Conservation (phyloP, 805 yeast species). For the Scheffersomyces coipomensis region DNA sequence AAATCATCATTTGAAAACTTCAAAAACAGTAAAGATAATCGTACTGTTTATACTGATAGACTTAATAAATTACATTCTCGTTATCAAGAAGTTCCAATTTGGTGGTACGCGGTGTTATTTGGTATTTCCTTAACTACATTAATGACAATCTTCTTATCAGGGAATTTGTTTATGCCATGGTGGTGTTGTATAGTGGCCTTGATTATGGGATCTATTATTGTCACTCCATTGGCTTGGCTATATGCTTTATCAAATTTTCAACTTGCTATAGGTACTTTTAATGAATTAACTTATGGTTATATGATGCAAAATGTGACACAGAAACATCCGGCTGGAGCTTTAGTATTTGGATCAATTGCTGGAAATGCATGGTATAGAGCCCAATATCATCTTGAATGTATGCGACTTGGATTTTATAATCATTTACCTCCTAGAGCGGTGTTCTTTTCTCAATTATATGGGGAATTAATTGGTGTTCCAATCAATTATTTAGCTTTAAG, state of each 20-base stretch:
- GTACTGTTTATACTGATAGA: conserved; percentile 35
- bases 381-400: conserved; percentile 28
- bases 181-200: conserved; percentile 46
- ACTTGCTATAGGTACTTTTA: conserved; percentile 51
- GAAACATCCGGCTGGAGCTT: conserved; percentile 47
- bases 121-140: conserved; percentile 31
- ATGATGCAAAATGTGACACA: conserved; percentile 35
- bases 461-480: conserved; percentile 53
- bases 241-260: conserved; percentile 53
- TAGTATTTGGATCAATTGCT: conserved; percentile 50
- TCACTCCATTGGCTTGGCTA: conserved; percentile 48
- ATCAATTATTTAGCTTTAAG: conserved; percentile 47
- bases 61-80: conserved; percentile 38
- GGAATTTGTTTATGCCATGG: conserved; percentile 40
- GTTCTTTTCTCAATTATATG: conserved; percentile 51
- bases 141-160: conserved; percentile 29
- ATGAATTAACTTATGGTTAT: conserved; percentile 48
- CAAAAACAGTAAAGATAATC: conserved; percentile 2
- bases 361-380: conserved; percentile 56
- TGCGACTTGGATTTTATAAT: conserved; percentile 52
- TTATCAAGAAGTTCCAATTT: conserved; percentile 41
- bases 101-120: conserved; percentile 42
- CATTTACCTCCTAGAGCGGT: conserved; percentile 51
- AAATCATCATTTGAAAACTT: conserved; percentile 13
- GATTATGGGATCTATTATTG: conserved; percentile 42